These are phyloP conservation scores for Leccinum truebloodii DNA, from an alignment of 768 basidiomycete species.

Conservation along the genomic window DNA sequence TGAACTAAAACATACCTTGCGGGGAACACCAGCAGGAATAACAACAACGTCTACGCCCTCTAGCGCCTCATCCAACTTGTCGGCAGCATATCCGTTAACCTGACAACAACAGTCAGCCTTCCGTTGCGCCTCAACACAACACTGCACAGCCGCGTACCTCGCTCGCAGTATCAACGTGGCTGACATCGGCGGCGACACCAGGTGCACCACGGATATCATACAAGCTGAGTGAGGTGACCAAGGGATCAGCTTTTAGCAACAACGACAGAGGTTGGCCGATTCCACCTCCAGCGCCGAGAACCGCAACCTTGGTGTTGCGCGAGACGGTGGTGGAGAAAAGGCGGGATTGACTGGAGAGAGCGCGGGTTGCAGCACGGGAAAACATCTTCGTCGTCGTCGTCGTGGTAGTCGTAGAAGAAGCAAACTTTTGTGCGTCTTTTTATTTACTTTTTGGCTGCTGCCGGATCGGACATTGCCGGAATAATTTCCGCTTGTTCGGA, in stretches of 20 bases:
- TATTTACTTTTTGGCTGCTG: constrained; percentile 11
- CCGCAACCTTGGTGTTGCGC: constrained; percentile 85
- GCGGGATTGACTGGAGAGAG: constrained; percentile 55
- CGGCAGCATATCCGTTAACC: constrained; percentile 81
- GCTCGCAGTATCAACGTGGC: constrained; percentile 91
- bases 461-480: constrained; percentile 19
- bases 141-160: constrained; percentile 49
- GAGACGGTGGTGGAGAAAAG: constrained; percentile 75
- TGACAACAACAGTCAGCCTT: constrained; percentile 32
- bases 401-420: constrained; percentile 15
- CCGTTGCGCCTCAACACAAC: background rate
- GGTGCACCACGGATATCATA: constrained; percentile 32
- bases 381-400: constrained; percentile 53
- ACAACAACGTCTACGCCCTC: constrained; percentile 91
- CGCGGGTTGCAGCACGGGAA: constrained; percentile 60
- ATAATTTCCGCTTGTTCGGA: background rate
- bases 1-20: constrained; percentile 66
- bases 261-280: constrained; percentile 97
- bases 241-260: constrained; percentile 83
- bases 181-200: constrained; percentile 96
- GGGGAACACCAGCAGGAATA: constrained; percentile 98
- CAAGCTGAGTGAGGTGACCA: constrained; percentile 81
- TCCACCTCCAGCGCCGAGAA: constrained; percentile 98
- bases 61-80: constrained; percentile 87
- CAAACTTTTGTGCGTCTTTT: background rate